phyloP scores from a whole-genome alignment of 164 flowering plant genomes.

The Tetrastigma voinierianum region DNA sequence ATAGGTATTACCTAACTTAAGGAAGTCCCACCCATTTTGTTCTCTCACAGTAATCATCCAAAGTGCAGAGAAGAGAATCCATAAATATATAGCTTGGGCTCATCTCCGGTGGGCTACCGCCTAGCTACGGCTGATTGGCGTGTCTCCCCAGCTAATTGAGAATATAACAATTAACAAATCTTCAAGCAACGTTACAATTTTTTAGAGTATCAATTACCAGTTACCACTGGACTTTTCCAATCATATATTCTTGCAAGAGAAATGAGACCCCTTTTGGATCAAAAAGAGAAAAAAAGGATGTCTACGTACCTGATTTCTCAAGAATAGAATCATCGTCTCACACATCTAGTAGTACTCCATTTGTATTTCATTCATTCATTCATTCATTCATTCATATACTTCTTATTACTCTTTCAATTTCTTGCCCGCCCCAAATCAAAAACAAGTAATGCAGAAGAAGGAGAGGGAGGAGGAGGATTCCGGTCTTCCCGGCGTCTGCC shows the following conservation, averaged over 20 bases:
- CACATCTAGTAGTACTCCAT: no score
- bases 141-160: background rate
- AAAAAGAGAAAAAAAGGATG: slow-evolving; percentile 9
- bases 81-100: no score
- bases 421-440: background rate
- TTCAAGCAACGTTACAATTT: slow-evolving; percentile 26
- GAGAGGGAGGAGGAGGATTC: slow-evolving; percentile 10
- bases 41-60: no score
- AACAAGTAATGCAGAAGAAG: slow-evolving; percentile 17
- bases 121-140: no score
- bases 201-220: slow-evolving; percentile 8
- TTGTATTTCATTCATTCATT: background rate
- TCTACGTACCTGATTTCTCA: slow-evolving; percentile 16
- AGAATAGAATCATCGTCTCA: slow-evolving; percentile 28
- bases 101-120: no score
- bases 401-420: background rate
- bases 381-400: background rate
- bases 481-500: slow-evolving; percentile 32
- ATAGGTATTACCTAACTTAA: no score
- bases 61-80: no score
- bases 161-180: slow-evolving; percentile 9
- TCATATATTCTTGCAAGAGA: background rate
- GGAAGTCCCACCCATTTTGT: no score
- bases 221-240: background rate
- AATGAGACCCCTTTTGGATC: background rate